Conservation (phyloP, 2,329 filamentous ascomycete genomes). For the Diaporthe citrichinensis region DNA sequence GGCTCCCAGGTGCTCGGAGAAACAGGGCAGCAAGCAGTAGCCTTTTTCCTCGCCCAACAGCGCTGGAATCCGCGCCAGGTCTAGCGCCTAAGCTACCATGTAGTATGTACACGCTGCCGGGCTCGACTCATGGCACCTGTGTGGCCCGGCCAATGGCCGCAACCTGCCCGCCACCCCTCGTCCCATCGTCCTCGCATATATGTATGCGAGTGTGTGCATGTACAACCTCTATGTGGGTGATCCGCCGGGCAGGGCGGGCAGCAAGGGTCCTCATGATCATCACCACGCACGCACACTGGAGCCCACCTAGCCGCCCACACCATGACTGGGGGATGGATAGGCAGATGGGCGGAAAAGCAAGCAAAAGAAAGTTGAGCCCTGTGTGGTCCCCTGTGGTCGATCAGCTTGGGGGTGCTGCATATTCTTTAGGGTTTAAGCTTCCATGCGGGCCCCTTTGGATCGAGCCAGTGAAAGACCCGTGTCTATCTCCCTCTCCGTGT, state of each 20-base stretch:
- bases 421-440: slow-evolving; percentile 12
- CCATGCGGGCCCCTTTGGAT: slow-evolving; percentile 10
- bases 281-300: background rate
- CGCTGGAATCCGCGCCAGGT: slow-evolving; percentile 22
- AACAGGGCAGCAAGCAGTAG: background rate
- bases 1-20: slow-evolving; percentile 2
- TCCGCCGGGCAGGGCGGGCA: background rate
- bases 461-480: slow-evolving; percentile 1
- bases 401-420: background rate
- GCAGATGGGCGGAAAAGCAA: background rate
- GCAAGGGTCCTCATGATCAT: background rate
- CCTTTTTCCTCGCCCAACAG: background rate
- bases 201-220: too few species aligned
- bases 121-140: slow-evolving; percentile 10
- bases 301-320: background rate
- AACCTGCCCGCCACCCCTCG: background rate
- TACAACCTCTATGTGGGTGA: background rate
- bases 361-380: background rate
- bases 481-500: background rate
- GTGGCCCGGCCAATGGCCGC: background rate
- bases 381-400: background rate
- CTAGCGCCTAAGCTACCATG: slow-evolving; percentile 22
- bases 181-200: background rate
- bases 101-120: background rate
- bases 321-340: background rate